Conservation (phyloP, 1,139 yeast species). For the Debaryomyces coudertii region DNA sequence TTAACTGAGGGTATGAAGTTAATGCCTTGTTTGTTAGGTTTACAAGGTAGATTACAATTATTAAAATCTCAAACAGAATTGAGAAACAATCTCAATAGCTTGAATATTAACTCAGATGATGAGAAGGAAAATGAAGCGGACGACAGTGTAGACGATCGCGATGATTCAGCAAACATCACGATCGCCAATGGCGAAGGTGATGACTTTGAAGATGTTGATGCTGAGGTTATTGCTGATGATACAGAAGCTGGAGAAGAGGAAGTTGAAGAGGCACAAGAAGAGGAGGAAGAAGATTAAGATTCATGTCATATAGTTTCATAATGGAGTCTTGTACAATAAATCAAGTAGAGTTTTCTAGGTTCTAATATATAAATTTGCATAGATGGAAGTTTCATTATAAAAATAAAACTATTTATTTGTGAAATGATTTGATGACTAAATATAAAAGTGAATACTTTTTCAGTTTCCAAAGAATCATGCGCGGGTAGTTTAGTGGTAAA, state of each 20-base stretch:
- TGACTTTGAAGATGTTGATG: slow-evolving; percentile 30
- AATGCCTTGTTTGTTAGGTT: slow-evolving; percentile 43
- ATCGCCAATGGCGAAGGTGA: slow-evolving; percentile 51
- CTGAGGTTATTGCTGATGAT: slow-evolving; percentile 15
- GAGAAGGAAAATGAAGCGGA: slow-evolving; percentile 26
- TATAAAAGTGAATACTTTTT: too few relatives aligned
- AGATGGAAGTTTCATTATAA: slow-evolving; percentile 1
- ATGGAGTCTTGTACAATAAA: background rate
- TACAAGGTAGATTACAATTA: slow-evolving; percentile 49
- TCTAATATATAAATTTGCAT: background rate
- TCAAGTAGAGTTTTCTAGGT: background rate
- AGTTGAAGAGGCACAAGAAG: slow-evolving; percentile 10
- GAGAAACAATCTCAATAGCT: slow-evolving; percentile 28
- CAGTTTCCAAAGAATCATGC: background rate
- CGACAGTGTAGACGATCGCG: slow-evolving; percentile 19
- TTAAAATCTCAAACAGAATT: slow-evolving; percentile 43
- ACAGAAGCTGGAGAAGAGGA: slow-evolving; percentile 19
- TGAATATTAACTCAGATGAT: slow-evolving; percentile 23
- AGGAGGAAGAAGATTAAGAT: slow-evolving; percentile 6
- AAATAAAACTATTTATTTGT: too few relatives aligned
- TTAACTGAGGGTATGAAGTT: slow-evolving; percentile 36
- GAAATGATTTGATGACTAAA: too few relatives aligned
- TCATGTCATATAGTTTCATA: background rate
- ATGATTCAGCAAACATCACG: slow-evolving; percentile 26
- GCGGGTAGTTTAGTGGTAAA: slow-evolving; percentile 15